phyloP scores from a whole-genome alignment of 2,329 filamentous ascomycete genomes.

The Tetracladium maxilliforme region DNA sequence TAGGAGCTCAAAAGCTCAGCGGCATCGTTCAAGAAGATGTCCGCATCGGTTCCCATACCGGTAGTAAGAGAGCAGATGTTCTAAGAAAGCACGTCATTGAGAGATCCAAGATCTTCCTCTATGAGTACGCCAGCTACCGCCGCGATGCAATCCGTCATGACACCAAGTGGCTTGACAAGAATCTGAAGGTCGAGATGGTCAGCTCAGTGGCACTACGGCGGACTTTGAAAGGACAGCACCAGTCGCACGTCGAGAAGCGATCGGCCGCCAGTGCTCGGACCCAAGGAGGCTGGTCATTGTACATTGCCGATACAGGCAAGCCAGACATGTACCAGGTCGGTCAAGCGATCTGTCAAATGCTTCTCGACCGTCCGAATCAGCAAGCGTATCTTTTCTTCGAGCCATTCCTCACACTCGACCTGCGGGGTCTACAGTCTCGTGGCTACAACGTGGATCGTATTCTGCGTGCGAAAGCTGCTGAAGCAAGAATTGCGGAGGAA shows the following conservation, averaged over 20 bases:
- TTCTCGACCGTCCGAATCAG: slow-evolving; percentile 72
- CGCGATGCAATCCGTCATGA: slow-evolving; percentile 74
- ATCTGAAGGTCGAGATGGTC: slow-evolving; percentile 65
- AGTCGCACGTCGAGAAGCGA: slow-evolving; percentile 59
- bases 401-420: slow-evolving; percentile 73
- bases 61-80: slow-evolving; percentile 54
- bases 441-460: slow-evolving; percentile 97
- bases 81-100: slow-evolving; percentile 76
- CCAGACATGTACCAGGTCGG: slow-evolving; percentile 88
- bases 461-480: slow-evolving; percentile 71
- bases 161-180: slow-evolving; percentile 78
- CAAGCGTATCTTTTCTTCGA: slow-evolving; percentile 85
- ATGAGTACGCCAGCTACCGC: slow-evolving; percentile 48
- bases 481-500: slow-evolving; percentile 76
- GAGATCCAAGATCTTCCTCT: slow-evolving; percentile 75
- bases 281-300: slow-evolving; percentile 49
- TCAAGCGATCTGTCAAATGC: slow-evolving; percentile 66
- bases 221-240: slow-evolving; percentile 54
- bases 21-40: slow-evolving; percentile 66
- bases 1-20: slow-evolving; percentile 67
- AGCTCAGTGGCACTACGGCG: slow-evolving; percentile 64
- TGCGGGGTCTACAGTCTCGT: slow-evolving; percentile 67
- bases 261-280: slow-evolving; percentile 54
- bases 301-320: slow-evolving; percentile 53
- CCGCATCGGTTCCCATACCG: slow-evolving; percentile 44